Base-by-base conservation (phyloP, 2,329 filamentous ascomycete species). In the Tolypocladium cylindrosporum region DNA sequence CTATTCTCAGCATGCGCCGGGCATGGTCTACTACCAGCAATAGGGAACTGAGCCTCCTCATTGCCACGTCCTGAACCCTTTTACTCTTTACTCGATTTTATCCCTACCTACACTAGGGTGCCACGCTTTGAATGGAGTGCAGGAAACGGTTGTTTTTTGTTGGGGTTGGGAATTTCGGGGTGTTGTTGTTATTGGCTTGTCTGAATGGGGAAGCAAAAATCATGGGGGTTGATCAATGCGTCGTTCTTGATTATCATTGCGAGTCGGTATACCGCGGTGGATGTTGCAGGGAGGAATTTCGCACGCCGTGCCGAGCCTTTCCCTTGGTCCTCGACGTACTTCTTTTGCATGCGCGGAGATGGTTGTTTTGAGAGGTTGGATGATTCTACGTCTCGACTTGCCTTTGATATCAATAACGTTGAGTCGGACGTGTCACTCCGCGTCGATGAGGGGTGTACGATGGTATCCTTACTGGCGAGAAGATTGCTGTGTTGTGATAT, bases 21-120 rank as follows among this genome's bases (percentile, higher is more conserved):
- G 79, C 45, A 80, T 84, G 71, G 75, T 85, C 61, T 87, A 84
- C 70, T 87, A 86, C 67, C 75, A 78, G 57, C 81, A 84, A 70
- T 86, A 81, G 76, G 63, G 57, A 59, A 68, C 64, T 65, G 68
- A 63, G 58, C 55, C 61, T 39, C 42, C 63, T 16, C 61, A 61
- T 27, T 57, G 57, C 42, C 52, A 62, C 66, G 55, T 60, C 58
- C 67, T 59, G 58, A 64, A 61, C 54, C 51, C 61, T 58, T 61
- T 62, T 64, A 62, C 63, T 62, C 56, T 62, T 61, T 69, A 65
- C 59, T 65, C 63, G 57, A 66, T 68, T 65, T 72, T 67, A 71
- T 73, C 68, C 61, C 63, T 64, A 65, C 61, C 61, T 50, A 21
- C n/a, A 55, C 14, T 42, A 36, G 57, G 51, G 42, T 50, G 52